Conservation (phyloP, 176 grass and related monocot genomes). For the Lolium perenne region DNA sequence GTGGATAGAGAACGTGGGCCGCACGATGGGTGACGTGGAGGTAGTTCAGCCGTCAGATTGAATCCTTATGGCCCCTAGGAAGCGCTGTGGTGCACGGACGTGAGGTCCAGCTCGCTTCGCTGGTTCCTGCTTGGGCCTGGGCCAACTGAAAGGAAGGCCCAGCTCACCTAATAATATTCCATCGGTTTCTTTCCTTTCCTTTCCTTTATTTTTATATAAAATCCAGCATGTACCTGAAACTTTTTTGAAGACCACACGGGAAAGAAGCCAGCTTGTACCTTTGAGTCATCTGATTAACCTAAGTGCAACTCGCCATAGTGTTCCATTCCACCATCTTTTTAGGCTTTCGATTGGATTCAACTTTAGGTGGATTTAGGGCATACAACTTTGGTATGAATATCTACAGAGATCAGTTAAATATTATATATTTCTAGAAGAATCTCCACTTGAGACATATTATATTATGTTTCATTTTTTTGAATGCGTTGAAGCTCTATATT, state of each 20-base stretch:
- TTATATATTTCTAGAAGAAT: no score
- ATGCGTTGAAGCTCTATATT: no score
- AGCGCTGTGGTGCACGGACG: not conserved
- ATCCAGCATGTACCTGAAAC: conserved; percentile 17
- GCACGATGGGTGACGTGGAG: conserved; percentile 21
- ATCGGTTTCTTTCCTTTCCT: not conserved
- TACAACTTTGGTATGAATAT: no score
- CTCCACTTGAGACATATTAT: no score
- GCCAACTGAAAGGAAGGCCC: conserved; percentile 3
- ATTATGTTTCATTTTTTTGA: no score
- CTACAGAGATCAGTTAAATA: no score
- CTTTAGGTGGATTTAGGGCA: no score
- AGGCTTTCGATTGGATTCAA: no score
- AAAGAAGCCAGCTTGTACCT: conserved; percentile 16
- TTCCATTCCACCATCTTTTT: not conserved
- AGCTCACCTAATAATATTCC: conserved; percentile 28
- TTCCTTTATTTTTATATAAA: not conserved
- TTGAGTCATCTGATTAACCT: not conserved
- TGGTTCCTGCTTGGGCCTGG: conserved; percentile 14
- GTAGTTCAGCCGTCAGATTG: not conserved
- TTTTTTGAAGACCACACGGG: not conserved
- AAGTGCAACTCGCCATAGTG: not conserved
- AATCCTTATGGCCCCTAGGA: not conserved
- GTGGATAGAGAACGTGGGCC: conserved; percentile 4
- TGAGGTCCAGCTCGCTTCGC: conserved; percentile 25